A percentile compares a stretch with the other conserved stretches of the same genome.
These are phyloP conservation scores for Kuraishia hungarica DNA, from an alignment of 805 yeast genomes.

Conservation along the genomic window DNA sequence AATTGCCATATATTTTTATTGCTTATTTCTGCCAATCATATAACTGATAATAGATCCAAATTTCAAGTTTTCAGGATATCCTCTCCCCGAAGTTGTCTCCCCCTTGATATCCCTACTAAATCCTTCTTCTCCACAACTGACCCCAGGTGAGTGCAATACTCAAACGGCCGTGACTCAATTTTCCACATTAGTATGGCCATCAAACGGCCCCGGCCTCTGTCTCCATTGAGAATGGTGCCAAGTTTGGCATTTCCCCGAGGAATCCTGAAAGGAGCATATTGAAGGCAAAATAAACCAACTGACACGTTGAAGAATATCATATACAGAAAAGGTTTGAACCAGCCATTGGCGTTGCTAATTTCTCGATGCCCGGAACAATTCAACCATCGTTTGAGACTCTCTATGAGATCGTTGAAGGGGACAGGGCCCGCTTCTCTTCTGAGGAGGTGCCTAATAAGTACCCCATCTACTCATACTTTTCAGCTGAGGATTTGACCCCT, in stretches of 20 bases:
- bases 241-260: not conserved
- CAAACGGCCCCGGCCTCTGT: not conserved
- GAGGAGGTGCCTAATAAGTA: conserved; percentile 52
- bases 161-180: not conserved
- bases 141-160: not conserved
- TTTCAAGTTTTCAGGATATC: no score
- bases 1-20: no score
- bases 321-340: no score
- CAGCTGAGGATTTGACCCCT: conserved; percentile 77
- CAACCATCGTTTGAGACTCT: conserved; percentile 47
- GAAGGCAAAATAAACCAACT: no score
- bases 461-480: conserved; percentile 69
- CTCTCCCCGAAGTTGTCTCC: no score
- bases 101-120: not conserved
- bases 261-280: no score
- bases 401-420: conserved; percentile 27
- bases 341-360: no score
- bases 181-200: not conserved
- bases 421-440: conserved; percentile 17
- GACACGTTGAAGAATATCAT: no score
- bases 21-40: no score
- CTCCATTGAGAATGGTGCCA: no score
- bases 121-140: no score
- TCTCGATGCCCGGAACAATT: conserved; percentile 16
- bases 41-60: no score